These are phyloP conservation scores for Pseudogymnoascus sp. DNA, from an alignment of 2,329 filamentous ascomycete genomes.

Conservation along the genomic window DNA sequence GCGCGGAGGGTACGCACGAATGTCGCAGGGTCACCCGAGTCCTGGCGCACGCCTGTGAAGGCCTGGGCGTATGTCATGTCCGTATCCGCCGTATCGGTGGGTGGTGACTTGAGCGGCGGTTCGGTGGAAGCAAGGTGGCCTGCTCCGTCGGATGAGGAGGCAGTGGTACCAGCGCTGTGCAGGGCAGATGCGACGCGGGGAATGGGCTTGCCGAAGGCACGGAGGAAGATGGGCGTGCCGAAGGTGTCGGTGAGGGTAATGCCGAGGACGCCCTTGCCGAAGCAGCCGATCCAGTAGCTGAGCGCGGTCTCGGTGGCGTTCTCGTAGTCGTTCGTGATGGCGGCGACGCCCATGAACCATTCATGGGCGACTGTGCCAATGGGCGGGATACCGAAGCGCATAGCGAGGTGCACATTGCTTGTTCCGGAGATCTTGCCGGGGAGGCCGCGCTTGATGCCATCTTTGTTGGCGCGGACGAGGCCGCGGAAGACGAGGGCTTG, in stretches of 20 bases:
- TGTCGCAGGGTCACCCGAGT: constrained; percentile 60
- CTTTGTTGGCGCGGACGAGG: constrained; percentile 67
- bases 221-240: constrained; percentile 81
- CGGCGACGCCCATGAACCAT: constrained; percentile 99
- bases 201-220: constrained; percentile 67
- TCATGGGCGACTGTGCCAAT: constrained; percentile 91
- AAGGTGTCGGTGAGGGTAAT: constrained; percentile 96
- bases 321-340: constrained; percentile 78
- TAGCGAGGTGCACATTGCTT: constrained; percentile 94
- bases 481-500: constrained; percentile 88
- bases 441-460: constrained; percentile 55
- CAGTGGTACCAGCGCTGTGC: constrained; percentile 30
- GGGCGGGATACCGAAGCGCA: constrained; percentile 77
- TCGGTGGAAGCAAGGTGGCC: constrained; percentile 31
- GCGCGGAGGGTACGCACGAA: constrained; percentile 56
- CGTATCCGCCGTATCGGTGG: constrained; percentile 30
- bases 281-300: constrained; percentile 83
- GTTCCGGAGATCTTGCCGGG: constrained; percentile 74
- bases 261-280: constrained; percentile 72
- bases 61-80: constrained; percentile 53
- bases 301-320: constrained; percentile 77
- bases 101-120: constrained; percentile 28
- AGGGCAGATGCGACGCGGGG: constrained; percentile 35
- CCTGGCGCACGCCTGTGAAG: constrained; percentile 61
- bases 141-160: constrained; percentile 28